phyloP scores from a whole-genome alignment of 2,329 filamentous ascomycete genomes.

The Aspergillus jensenii region DNA sequence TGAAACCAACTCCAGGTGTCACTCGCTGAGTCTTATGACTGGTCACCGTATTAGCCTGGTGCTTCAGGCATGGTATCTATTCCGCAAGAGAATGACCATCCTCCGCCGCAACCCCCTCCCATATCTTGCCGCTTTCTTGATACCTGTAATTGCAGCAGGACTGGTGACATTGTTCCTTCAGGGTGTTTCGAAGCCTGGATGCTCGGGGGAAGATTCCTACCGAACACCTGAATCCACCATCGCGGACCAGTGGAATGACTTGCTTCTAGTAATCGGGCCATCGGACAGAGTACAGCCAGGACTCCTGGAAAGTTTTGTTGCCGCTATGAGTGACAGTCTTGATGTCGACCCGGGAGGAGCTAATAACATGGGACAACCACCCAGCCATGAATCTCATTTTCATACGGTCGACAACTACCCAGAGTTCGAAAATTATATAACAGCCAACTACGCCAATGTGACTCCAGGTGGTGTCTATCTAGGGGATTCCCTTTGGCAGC shows the following conservation, averaged over 20 bases:
- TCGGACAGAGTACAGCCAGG: conserved; percentile 26
- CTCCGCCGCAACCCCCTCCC: conserved; percentile 76
- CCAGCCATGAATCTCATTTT: conserved; percentile 37
- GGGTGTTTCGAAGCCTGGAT: conserved; percentile 53
- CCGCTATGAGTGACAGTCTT: conserved; percentile 6
- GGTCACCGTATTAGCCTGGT: conserved; percentile 69
- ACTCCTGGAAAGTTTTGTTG: conserved; percentile 21
- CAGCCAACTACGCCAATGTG: conserved; percentile 63
- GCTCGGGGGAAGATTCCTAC: conserved; percentile 43
- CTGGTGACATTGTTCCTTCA: conserved; percentile 75
- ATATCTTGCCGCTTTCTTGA: conserved; percentile 69
- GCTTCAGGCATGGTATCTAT: conserved; percentile 71
- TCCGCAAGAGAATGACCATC: conserved; percentile 74
- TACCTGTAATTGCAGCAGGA: conserved; percentile 77
- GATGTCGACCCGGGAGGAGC: neutral
- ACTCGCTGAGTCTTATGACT: conserved; percentile 55
- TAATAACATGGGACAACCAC: neutral
- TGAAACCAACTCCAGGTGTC: conserved; percentile 12
- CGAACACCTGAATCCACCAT: conserved; percentile 26
- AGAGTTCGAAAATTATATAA: conserved; percentile 68
- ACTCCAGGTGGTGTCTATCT: conserved; percentile 81
- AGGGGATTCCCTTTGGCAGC: conserved; percentile 57
- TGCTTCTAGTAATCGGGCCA: conserved; percentile 40
- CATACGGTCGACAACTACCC: conserved; percentile 62
- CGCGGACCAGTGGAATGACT: conserved; percentile 27